phyloP scores from a whole-genome alignment of 306 rosid species.

The Pyrus pyrifolia region DNA sequence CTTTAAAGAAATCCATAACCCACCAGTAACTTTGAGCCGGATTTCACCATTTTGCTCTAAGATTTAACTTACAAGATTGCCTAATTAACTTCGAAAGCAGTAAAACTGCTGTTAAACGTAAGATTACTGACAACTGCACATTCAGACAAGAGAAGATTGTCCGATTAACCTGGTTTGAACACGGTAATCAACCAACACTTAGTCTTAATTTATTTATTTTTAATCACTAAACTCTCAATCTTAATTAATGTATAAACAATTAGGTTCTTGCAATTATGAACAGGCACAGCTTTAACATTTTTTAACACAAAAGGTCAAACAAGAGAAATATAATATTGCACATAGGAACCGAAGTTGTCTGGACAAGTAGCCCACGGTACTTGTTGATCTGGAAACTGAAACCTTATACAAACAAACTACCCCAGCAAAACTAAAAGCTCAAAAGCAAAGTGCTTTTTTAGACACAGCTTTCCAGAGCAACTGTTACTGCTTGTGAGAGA shows the following conservation, averaged over 20 bases:
- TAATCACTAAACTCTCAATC: no score
- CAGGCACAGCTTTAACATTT: neutral
- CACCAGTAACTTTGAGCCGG: neutral
- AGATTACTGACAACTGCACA: neutral
- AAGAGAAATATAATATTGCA: neutral
- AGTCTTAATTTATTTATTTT: no score
- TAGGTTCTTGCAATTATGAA: neutral
- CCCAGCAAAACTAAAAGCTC: neutral
- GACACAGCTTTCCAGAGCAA: constrained; percentile 25
- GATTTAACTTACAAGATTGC: neutral
- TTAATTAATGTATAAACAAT: neutral
- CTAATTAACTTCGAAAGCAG: neutral
- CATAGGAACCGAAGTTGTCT: neutral
- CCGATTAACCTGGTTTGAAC: neutral
- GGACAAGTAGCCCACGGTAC: neutral
- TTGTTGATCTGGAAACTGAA: neutral
- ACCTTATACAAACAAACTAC: neutral
- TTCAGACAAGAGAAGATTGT: neutral
- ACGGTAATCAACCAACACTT: neutral
- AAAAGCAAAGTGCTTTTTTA: neutral
- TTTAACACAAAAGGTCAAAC: no score
- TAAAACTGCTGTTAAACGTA: no score
- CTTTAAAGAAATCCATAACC: neutral
- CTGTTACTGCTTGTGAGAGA: neutral
- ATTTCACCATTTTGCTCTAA: neutral